A percentile compares a stretch with the other conserved stretches of the same genome.
Evolutionary conservation across 177 flowering plant species (phyloP).

Genomic region (Vitis hybrid): DNA sequence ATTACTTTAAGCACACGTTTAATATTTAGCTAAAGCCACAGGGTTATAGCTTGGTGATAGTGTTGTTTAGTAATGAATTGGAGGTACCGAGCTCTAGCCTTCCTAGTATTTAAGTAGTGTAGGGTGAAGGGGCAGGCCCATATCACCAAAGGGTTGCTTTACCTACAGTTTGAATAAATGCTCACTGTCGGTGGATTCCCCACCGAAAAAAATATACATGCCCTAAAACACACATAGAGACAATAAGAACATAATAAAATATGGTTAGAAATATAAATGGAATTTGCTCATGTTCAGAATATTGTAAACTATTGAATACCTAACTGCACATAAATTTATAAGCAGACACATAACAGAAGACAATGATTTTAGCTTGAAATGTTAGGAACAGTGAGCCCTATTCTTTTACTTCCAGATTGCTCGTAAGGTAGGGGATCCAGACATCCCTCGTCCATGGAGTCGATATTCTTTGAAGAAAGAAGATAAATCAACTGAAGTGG

Average conservation of each 20-base stretch:
- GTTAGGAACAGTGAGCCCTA: not conserved
- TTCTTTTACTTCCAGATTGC: slow-evolving; percentile 56
- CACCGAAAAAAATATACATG: too few species aligned
- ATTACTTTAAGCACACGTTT: too few species aligned
- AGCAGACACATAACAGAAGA: not conserved
- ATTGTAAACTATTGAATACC: not conserved
- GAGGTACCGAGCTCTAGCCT: too few species aligned
- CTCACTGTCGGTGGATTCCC: too few species aligned
- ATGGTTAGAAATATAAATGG: not conserved
- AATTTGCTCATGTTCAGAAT: not conserved
- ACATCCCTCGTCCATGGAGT: slow-evolving; percentile 94
- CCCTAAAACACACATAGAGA: not conserved
- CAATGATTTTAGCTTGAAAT: not conserved
- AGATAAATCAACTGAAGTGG: slow-evolving; percentile 27
- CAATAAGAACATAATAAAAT: not conserved
- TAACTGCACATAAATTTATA: not conserved
- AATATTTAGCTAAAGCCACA: too few species aligned
- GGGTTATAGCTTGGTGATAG: too few species aligned
- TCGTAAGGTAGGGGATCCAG: slow-evolving; percentile 76
- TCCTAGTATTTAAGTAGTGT: too few species aligned
- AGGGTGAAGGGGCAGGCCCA: too few species aligned
- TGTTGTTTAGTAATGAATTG: too few species aligned
- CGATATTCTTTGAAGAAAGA: slow-evolving; percentile 57
- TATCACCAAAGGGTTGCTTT: too few species aligned
- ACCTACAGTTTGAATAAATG: too few species aligned